Base-by-base conservation (phyloP, 2,329 filamentous ascomycete genomes). In the Fusarium siculi region DNA sequence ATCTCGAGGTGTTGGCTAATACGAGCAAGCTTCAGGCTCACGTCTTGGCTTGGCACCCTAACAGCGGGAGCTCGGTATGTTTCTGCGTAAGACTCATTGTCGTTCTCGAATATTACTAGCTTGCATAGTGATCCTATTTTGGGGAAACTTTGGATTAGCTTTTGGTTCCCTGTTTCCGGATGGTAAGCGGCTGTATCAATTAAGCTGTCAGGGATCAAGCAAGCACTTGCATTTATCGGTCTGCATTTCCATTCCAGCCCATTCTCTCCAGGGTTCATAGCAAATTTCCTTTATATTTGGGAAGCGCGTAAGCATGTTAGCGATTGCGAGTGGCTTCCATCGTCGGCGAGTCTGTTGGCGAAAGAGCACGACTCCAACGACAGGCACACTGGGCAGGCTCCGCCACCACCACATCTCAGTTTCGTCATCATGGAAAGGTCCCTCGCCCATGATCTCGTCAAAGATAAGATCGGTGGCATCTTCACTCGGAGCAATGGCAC, bases 261-360 rank as follows among this genome's bases (percentile, higher is more conserved):
- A 81, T 70, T 82, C 79, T 68, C 79, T 81, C 81, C 82, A 84
- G 57, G 81, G 82, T 70, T 83, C 81, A 71, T 82, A 83, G 58
- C 78, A 77, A 70, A 84, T 70, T 68, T 84, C 80, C 70, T 79
- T 76, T 56, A 84, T 63, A 61, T 76, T 79, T 19, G 82, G 79
- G 65, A 83, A 77, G 50, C 78, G 78, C 16, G 78, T 68, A 64
- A 83, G 73, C 74, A 84, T 81, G 19, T 79, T 71, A 36, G 73
- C 72, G 32, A 83, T 74, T 37, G 78, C 71, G 28, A 55, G 28
- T 40, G 77, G 79, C 57, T 79, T 80, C 80, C 80, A 83, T 76
- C 79, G 74, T 68, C 80, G 77, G 63, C 80, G 80, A 68, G 23
- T 28, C 43, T 46, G 43, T 46, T 46, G 43, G 7, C 43, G 43